Percentiles rank a stretch among this genome's conserved stretches.
These are phyloP conservation scores for Dactylonectria macrodidyma DNA, from an alignment of 2,329 filamentous ascomycete species.

Conservation along the genomic window DNA sequence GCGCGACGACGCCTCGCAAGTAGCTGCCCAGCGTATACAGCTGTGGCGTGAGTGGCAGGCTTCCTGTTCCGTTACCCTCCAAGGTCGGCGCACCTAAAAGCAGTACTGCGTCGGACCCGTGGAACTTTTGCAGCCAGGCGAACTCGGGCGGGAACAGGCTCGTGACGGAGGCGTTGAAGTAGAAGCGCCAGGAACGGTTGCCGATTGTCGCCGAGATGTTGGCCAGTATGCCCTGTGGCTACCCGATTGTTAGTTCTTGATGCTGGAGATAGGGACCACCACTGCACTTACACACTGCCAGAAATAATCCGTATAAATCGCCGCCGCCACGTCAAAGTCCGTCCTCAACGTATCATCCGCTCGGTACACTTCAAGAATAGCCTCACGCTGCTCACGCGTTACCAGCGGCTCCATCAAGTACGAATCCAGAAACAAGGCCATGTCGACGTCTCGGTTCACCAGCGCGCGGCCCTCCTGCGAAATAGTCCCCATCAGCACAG, in stretches of 20 bases:
- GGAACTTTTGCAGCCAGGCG: conserved; percentile 46
- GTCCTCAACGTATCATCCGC: conserved; percentile 23
- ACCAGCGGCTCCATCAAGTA: conserved; percentile 37
- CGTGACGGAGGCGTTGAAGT: conserved; percentile 45
- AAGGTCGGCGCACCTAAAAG: conserved; percentile 43
- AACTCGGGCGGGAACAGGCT: conserved; percentile 39
- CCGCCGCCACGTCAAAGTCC: conserved; percentile 46
- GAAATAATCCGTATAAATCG: conserved; percentile 48
- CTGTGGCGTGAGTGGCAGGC: conserved; percentile 32
- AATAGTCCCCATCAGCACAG: conserved; percentile 45
- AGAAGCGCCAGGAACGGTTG: conserved; percentile 46
- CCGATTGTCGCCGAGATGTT: conserved; percentile 35
- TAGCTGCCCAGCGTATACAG: conserved; percentile 44
- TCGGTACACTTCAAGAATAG: conserved; percentile 39
- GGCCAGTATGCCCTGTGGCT: conserved; percentile 46
- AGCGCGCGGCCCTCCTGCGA: conserved; percentile 44
- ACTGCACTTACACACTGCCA: conserved; percentile 46
- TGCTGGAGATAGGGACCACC: not conserved
- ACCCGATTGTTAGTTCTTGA: conserved; percentile 6
- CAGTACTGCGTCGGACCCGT: conserved; percentile 44
- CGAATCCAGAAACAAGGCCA: conserved; percentile 36
- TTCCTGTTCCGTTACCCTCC: conserved; percentile 13
- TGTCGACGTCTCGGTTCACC: conserved; percentile 41
- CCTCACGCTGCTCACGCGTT: conserved; percentile 20
- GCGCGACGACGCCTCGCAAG: conserved; percentile 41